Base-by-base conservation (phyloP, 768 basidiomycete genomes). In the Multifurca ochricompacta region DNA sequence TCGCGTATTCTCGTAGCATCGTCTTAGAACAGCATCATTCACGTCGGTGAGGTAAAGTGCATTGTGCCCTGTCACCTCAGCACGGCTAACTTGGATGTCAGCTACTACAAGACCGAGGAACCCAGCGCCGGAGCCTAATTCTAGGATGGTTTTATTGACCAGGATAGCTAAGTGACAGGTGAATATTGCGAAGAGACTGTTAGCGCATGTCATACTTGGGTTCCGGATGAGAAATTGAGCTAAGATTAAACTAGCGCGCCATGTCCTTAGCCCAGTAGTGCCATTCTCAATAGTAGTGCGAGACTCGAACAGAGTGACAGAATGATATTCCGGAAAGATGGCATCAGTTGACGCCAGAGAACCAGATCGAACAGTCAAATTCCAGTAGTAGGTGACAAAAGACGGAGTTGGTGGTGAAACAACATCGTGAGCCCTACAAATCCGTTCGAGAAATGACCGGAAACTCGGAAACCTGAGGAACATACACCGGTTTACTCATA, bases 211-310 rank as follows among this genome's bases (percentile, higher is more conserved):
- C 43, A 30, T 67, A 86, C 87, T 76, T 66, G 80, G 70, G 63
- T 84, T 71, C 8, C 62, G 55, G 18, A 80, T 74, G 21, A 91
- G 70, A 62, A 80, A 83, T 44, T 82, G 75, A 0, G 81, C 79
- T 18, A 91, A 71, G 28, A 77, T 70, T 40, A 84, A 76, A 59
- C 86, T 83, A 5, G 89, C 85, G 27, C 75, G 71, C 89, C 89
- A 91, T 6, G 88, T 91, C 50, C 85, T 75, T 44, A 91, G 68
- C 11, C 89, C 87, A 1, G 87, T 91, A 0, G 87, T 91, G 0
- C 89, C 88, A 37, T 73, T 71, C 65, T 90, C 87, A 27, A 90
- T 81, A 3, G 75, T 80, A 2, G 79, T 83, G 6, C 82, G 79
- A 1, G 88, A 88, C 67, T 91, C 88, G 8, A 85, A 68, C 2